These are phyloP conservation scores for Eutrema yunnanense DNA, from an alignment of 345 rosid species.

Conservation along the genomic window DNA sequence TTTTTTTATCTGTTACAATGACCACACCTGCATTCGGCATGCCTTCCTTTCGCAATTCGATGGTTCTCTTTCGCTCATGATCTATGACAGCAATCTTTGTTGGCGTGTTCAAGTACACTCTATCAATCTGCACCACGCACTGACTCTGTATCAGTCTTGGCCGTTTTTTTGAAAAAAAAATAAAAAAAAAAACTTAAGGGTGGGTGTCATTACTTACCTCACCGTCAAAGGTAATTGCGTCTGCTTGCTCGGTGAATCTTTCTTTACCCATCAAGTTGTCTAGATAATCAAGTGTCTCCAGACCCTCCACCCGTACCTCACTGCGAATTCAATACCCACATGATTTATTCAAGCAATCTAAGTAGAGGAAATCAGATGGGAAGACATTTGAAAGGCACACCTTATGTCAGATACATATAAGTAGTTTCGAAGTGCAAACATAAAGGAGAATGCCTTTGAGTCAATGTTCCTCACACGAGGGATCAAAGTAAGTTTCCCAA, in stretches of 20 bases:
- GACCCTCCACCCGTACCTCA: slow-evolving; percentile 95
- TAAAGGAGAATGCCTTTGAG: slow-evolving; percentile 73
- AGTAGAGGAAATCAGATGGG: neutral
- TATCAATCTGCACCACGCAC: slow-evolving; percentile 46
- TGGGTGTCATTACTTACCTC: slow-evolving; percentile 46
- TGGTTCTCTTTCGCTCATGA: slow-evolving; percentile 92
- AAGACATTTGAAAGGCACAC: slow-evolving; percentile 31
- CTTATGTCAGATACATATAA: slow-evolving; percentile 90
- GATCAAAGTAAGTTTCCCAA: slow-evolving; percentile 79
- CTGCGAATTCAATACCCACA: slow-evolving; percentile 47
- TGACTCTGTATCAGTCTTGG: neutral
- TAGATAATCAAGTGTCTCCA: slow-evolving; percentile 95
- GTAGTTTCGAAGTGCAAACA: slow-evolving; percentile 66
- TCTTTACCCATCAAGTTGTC: slow-evolving; percentile 63
- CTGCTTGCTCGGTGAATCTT: slow-evolving; percentile 94
- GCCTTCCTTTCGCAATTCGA: slow-evolving; percentile 77
- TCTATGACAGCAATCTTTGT: slow-evolving; percentile 89
- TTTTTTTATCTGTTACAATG: neutral
- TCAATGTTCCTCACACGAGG: slow-evolving; percentile 94
- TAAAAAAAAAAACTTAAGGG: neutral
- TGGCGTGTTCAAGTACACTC: slow-evolving; percentile 89
- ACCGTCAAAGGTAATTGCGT: slow-evolving; percentile 89
- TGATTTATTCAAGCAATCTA: neutral
- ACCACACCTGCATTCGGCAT: slow-evolving; percentile 75
- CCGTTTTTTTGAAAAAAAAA: neutral